These are phyloP conservation scores for Wickerhamiella musiphila DNA, from an alignment of 805 yeast species.

Conservation along the genomic window DNA sequence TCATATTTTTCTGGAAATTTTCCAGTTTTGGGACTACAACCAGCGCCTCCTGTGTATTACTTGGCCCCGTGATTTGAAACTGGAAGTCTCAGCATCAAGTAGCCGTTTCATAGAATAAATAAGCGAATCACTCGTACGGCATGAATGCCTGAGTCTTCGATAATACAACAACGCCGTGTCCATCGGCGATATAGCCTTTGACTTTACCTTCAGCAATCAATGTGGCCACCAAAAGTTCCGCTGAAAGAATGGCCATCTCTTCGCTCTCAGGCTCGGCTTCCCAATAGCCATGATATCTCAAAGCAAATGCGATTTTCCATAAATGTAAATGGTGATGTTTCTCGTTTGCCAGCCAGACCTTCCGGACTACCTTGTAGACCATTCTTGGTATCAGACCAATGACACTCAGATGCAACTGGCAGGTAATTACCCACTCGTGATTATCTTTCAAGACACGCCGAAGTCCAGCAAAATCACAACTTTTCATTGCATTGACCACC, in stretches of 20 bases:
- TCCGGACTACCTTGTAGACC: conserved; percentile 4
- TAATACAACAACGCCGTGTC: conserved; percentile 9
- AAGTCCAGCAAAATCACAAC: conserved; percentile 7
- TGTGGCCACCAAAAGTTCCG: conserved; percentile 12
- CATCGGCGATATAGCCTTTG: conserved; percentile 14
- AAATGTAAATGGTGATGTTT: too few species aligned
- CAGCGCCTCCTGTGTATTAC: too few species aligned
- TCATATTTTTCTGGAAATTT: too few species aligned
- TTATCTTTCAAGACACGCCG: background rate
- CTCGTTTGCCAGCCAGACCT: too few species aligned
- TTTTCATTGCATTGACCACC: conserved; percentile 5
- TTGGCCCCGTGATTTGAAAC: too few species aligned
- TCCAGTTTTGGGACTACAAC: too few species aligned
- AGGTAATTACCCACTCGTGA: conserved; percentile 5
- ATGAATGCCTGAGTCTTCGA: conserved; percentile 13
- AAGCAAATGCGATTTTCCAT: conserved; percentile 7
- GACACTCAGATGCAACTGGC: conserved; percentile 10
- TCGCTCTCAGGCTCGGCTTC: background rate
- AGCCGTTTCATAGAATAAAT: too few species aligned
- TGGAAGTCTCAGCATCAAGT: too few species aligned
- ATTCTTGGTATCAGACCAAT: too few species aligned
- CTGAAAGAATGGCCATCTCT: conserved; percentile 7
- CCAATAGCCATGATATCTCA: background rate
- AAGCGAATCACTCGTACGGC: too few species aligned
- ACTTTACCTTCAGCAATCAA: conserved; percentile 10